Conservation (phyloP, 192 early-diverging fungal genomes). For the Dissophora globulifera region DNA sequence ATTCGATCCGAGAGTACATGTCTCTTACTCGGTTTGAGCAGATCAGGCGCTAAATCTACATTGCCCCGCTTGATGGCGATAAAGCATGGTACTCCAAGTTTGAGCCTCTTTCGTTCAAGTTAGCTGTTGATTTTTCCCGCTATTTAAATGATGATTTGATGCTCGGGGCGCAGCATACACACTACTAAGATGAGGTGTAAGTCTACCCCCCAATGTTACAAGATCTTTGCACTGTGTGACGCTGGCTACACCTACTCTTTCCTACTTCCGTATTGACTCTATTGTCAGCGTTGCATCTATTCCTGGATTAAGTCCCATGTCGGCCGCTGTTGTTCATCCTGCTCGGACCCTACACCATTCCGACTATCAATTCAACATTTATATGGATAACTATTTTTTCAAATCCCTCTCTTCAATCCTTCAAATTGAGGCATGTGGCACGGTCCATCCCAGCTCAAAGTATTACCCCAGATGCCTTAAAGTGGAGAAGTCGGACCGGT, state of each 20-base stretch:
- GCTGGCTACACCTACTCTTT: constrained; percentile 39
- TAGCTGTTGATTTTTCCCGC: constrained; percentile 9
- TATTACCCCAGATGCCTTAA: constrained; percentile 10
- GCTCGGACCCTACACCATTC: constrained; percentile 9
- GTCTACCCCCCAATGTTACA: constrained; percentile 41
- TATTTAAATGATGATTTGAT: constrained; percentile 50
- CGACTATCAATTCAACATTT: constrained; percentile 22
- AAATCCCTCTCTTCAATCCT: constrained; percentile 9
- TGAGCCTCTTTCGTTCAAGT: constrained; percentile 18
- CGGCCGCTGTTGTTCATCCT: constrained; percentile 20
- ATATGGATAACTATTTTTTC: constrained; percentile 53
- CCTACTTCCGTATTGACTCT: constrained; percentile 5
- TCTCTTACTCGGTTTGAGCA: constrained; percentile 27
- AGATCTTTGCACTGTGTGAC: constrained; percentile 46
- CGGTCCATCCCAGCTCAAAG: constrained; percentile 9
- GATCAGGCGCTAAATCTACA: constrained; percentile 28
- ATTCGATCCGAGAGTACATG: constrained; percentile 29
- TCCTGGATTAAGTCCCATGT: constrained; percentile 2
- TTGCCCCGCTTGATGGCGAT: background rate
- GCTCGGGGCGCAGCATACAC: constrained; percentile 28
- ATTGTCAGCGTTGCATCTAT: constrained; percentile 10
- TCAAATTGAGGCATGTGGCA: constrained; percentile 31
- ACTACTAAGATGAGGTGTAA: constrained; percentile 36
- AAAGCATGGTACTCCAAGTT: constrained; percentile 15
- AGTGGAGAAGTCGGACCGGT: constrained; percentile 4